These are phyloP conservation scores for Schizochytrium sp. DNA, from an alignment of 108 stramenopile genomes.

Conservation along the genomic window DNA sequence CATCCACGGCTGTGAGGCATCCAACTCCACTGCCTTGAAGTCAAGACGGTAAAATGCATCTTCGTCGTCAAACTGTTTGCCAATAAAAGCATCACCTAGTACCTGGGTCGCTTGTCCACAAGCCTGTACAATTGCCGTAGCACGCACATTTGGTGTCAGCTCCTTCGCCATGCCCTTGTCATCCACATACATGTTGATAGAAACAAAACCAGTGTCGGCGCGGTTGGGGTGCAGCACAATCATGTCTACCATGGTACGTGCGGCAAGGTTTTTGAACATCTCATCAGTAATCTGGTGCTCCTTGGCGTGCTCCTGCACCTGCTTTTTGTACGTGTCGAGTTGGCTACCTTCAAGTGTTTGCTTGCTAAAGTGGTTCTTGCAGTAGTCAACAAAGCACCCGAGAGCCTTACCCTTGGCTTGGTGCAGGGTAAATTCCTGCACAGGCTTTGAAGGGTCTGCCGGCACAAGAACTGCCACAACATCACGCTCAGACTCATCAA, in stretches of 20 bases:
- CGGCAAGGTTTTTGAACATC: conserved; percentile 39
- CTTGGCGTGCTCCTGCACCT: conserved; percentile 59
- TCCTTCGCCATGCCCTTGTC: conserved; percentile 58
- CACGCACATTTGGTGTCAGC: conserved; percentile 32
- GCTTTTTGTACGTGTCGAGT: conserved; percentile 16
- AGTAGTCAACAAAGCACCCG: conserved; percentile 39
- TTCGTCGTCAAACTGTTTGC: conserved; percentile 56
- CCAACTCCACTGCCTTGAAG: conserved; percentile 16
- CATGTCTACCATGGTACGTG: conserved; percentile 49
- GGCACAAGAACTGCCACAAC: conserved; percentile 50
- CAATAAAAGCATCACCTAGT: conserved; percentile 35
- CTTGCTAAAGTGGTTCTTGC: conserved; percentile 53
- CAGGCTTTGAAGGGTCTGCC: conserved; percentile 18
- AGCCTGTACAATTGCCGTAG: background rate
- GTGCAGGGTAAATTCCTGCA: conserved; percentile 10
- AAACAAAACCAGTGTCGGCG: conserved; percentile 21
- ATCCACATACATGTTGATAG: conserved; percentile 52
- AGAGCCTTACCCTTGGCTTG: conserved; percentile 48
- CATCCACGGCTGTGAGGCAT: conserved; percentile 35
- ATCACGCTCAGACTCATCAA: conserved; percentile 49
- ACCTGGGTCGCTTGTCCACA: conserved; percentile 17
- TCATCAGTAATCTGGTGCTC: conserved; percentile 13
- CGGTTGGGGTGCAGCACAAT: conserved; percentile 54
- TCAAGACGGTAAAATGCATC: conserved; percentile 47
- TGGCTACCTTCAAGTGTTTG: background rate